phyloP scores from a whole-genome alignment of 2,329 filamentous ascomycete genomes.

The Hortaea werneckii region DNA sequence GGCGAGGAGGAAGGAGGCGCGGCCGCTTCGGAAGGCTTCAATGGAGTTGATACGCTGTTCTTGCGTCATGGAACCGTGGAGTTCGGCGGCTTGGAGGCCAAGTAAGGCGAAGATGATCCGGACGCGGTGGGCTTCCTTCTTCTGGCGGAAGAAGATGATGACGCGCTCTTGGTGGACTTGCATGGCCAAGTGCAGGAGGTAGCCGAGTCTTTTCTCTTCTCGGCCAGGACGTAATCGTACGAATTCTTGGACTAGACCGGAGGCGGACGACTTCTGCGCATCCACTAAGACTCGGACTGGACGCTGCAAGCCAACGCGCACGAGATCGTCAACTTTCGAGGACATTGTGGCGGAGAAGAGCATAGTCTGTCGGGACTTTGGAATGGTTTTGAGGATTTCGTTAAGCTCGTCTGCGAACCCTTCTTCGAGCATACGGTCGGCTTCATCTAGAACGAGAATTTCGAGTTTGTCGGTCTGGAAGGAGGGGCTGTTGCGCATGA shows the following conservation, averaged over 20 bases:
- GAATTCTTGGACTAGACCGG: slow-evolving; percentile 84
- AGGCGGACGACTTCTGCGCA: slow-evolving; percentile 76
- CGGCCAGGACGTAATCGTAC: slow-evolving; percentile 79
- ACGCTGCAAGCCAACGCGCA: slow-evolving; percentile 79
- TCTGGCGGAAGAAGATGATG: slow-evolving; percentile 96
- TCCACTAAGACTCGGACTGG: slow-evolving; percentile 89
- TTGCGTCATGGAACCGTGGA: slow-evolving; percentile 95
- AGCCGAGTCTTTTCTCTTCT: slow-evolving; percentile 81
- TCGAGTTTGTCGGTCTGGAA: slow-evolving; percentile 86
- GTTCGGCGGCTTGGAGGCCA: slow-evolving; percentile 75
- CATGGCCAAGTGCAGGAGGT: slow-evolving; percentile 76
- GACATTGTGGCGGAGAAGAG: slow-evolving; percentile 99
- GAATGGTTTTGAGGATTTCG: slow-evolving; percentile 87
- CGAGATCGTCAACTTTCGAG: slow-evolving; percentile 83
- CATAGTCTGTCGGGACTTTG: slow-evolving; percentile 95
- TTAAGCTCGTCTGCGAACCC: slow-evolving; percentile 96
- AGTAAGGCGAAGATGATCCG: slow-evolving; percentile 84
- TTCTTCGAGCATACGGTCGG: slow-evolving; percentile 96
- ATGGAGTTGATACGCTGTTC: slow-evolving; percentile 92
- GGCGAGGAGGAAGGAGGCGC: slow-evolving; percentile 75
- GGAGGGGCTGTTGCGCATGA: slow-evolving; percentile 92
- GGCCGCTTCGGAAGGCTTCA: slow-evolving; percentile 80
- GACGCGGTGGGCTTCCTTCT: slow-evolving; percentile 84
- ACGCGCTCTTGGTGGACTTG: slow-evolving; percentile 77
- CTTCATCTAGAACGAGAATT: slow-evolving; percentile 92